These are phyloP conservation scores for Euphorbia pulcherrima DNA, from an alignment of 345 rosid genomes.

Conservation along the genomic window DNA sequence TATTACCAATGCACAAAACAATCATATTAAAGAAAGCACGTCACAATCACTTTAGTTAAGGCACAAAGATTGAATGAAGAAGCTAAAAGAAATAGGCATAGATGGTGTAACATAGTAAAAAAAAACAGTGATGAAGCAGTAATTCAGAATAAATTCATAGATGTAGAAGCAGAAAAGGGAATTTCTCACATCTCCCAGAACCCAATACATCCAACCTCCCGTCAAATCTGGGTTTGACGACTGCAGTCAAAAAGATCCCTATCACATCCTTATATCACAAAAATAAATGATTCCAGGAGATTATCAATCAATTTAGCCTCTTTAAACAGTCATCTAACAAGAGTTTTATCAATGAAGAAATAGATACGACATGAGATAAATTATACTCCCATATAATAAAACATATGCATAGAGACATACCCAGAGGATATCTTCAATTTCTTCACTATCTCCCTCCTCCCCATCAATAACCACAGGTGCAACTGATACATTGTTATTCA, in stretches of 20 bases:
- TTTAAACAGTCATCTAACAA: not conserved
- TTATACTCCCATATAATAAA: not conserved
- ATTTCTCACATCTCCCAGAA: not conserved
- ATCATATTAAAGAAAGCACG: not conserved
- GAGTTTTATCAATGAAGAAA: not conserved
- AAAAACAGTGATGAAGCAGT: not conserved
- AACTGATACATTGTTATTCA: constrained; percentile 37
- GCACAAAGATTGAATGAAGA: not conserved
- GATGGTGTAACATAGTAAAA: not conserved
- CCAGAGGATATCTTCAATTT: constrained; percentile 46
- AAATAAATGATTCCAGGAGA: not conserved
- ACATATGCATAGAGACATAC: constrained; percentile 15
- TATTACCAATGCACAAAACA: not conserved
- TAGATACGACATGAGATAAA: not conserved
- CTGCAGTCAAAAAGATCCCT: not conserved
- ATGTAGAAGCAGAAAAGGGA: not conserved
- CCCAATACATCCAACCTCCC: not conserved
- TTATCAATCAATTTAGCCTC: not conserved
- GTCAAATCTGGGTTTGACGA: not conserved
- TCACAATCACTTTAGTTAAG: not conserved
- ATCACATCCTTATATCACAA: not conserved
- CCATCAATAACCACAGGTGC: constrained; percentile 39
- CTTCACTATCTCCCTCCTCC: constrained; percentile 36
- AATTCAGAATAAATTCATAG: not conserved
- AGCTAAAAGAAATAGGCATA: not conserved